phyloP scores from a whole-genome alignment of 2,329 filamentous ascomycete species.

The Aspergillus bombycis region DNA sequence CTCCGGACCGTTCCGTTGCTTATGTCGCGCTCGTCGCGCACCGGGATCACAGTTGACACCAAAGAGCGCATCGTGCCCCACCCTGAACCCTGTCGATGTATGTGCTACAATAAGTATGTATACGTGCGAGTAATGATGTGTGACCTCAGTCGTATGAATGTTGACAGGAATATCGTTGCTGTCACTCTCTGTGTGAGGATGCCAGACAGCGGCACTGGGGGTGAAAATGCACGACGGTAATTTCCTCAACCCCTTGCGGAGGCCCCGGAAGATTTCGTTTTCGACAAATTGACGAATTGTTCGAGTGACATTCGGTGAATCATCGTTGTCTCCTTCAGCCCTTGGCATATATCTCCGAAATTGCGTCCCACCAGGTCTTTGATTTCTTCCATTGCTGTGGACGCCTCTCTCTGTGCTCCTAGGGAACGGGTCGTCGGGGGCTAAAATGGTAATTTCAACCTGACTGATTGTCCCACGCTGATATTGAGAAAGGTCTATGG shows the following conservation, averaged over 20 bases:
- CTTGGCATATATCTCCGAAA: background rate
- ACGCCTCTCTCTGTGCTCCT: background rate
- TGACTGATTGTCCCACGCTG: slow-evolving; percentile 35
- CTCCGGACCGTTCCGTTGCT: slow-evolving; percentile 2
- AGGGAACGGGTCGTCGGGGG: slow-evolving; percentile 30
- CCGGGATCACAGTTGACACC: slow-evolving; percentile 26
- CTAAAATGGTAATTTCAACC: slow-evolving; percentile 45
- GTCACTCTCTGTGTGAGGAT: background rate
- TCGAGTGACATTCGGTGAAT: background rate
- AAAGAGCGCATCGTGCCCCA: slow-evolving; percentile 57
- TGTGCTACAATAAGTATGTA: slow-evolving; percentile 62
- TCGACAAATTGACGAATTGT: slow-evolving; percentile 32
- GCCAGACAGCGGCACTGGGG: background rate
- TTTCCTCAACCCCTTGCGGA: slow-evolving; percentile 23
- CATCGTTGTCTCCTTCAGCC: background rate
- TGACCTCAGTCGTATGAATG: slow-evolving; percentile 45
- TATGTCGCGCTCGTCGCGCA: slow-evolving; percentile 10
- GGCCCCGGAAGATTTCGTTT: slow-evolving; percentile 15
- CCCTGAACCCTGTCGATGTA: slow-evolving; percentile 49
- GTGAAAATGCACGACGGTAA: slow-evolving; percentile 21
- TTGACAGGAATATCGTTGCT: slow-evolving; percentile 25
- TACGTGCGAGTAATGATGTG: slow-evolving; percentile 47
- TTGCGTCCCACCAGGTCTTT: background rate
- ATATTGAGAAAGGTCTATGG: slow-evolving; percentile 34
- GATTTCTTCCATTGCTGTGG: background rate